These are phyloP conservation scores for Podaxis sp. DNA, from an alignment of 768 basidiomycete genomes.

Conservation along the genomic window DNA sequence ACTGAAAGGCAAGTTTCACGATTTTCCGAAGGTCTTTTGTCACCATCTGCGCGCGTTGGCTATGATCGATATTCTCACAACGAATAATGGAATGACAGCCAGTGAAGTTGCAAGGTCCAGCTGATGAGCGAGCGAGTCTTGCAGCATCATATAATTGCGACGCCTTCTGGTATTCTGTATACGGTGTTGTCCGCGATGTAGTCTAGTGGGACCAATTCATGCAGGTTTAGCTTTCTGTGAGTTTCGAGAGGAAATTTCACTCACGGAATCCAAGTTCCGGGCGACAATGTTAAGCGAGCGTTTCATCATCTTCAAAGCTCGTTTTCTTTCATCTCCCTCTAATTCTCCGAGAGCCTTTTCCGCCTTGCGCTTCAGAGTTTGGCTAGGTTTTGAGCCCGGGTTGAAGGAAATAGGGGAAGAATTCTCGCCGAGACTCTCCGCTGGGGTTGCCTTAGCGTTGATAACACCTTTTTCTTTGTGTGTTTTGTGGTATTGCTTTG, in stretches of 20 bases:
- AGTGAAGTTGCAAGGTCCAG: conserved; percentile 19
- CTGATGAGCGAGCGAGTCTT: conserved; percentile 9
- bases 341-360: conserved; percentile 20
- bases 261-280: neutral
- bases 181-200: neutral
- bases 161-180: conserved; percentile 30
- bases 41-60: conserved; percentile 24
- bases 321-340: conserved; percentile 20
- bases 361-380: conserved; percentile 6
- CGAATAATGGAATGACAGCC: conserved; percentile 33
- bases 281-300: conserved; percentile 17
- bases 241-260: neutral
- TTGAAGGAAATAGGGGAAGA: neutral
- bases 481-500: neutral
- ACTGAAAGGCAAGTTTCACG: conserved; percentile 29
- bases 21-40: conserved; percentile 30
- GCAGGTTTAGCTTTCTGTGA: neutral
- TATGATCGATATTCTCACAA: conserved; percentile 22
- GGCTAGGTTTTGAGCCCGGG: neutral
- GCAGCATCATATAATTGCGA: conserved; percentile 27
- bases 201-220: neutral
- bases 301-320: conserved; percentile 23
- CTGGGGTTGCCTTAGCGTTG: neutral
- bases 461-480: neutral
- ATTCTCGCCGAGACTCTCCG: neutral